These are phyloP conservation scores for Mycena vitilis DNA, from an alignment of 768 basidiomycete genomes.

Conservation along the genomic window DNA sequence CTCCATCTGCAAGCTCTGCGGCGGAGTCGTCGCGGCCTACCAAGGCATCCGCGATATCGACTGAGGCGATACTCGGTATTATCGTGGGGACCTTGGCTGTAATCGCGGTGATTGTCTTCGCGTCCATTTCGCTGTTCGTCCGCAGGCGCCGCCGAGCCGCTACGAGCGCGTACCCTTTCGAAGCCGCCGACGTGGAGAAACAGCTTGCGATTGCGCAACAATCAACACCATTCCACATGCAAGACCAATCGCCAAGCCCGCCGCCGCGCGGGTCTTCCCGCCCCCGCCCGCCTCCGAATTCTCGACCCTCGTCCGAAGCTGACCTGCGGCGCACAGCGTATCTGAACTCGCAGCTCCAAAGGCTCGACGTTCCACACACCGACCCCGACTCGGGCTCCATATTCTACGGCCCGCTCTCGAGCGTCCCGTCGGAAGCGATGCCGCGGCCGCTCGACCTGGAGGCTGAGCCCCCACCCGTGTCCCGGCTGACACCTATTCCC, in stretches of 20 bases:
- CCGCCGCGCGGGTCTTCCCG: conserved; percentile 1
- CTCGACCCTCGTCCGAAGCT: not conserved
- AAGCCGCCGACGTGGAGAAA: conserved; percentile 24
- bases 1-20: not conserved
- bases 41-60: not conserved
- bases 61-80: conserved; percentile 24
- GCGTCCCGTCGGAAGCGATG: conserved; percentile 28
- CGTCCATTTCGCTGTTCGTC: conserved; percentile 24
- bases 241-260: not conserved
- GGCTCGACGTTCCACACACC: not conserved
- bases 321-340: conserved; percentile 25
- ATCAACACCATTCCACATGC: conserved; percentile 23
- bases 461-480: not conserved
- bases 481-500: conserved; percentile 10
- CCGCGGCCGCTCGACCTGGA: not conserved
- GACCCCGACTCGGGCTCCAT: conserved; percentile 13
- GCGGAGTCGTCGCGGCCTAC: not conserved
- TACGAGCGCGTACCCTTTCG: conserved; percentile 10
- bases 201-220: conserved; percentile 23
- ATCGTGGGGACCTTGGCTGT: conserved; percentile 30
- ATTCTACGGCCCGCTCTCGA: conserved; percentile 26
- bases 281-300: not conserved
- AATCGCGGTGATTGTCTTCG: conserved; percentile 26
- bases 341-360: conserved; percentile 28
- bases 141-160: conserved; percentile 22